Conservation (phyloP, 75 land plant species). For the Selaginella tamariscina region DNA sequence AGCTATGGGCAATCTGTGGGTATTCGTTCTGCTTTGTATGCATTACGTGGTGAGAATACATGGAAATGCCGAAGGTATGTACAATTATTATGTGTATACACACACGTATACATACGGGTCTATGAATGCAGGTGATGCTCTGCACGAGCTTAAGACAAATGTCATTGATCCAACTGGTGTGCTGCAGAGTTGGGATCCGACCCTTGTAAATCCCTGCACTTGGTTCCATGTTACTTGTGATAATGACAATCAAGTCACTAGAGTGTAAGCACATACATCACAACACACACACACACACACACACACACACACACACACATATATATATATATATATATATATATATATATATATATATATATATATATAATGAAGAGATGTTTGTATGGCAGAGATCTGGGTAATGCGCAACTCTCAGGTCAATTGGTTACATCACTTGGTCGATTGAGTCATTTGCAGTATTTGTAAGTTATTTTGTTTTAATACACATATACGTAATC, state of each 20-base stretch:
- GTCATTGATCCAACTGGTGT: conserved; percentile 1
- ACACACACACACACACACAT: too few relatives aligned
- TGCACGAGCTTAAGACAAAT: not conserved
- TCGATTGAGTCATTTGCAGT: not conserved
- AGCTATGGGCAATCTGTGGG: not conserved
- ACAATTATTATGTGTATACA: too few relatives aligned
- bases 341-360: too few relatives aligned
- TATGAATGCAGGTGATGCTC: conserved; percentile 3
- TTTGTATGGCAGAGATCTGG: conserved; percentile 5
- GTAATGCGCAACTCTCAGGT: conserved; percentile 4
- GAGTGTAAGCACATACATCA: not conserved
- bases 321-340: too few relatives aligned
- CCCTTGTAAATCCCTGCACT: conserved; percentile 11
- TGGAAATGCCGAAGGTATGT: not conserved
- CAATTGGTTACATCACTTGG: conserved; percentile 6
- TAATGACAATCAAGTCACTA: conserved; percentile 4
- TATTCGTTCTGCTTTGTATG: not conserved
- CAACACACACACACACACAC: too few relatives aligned
- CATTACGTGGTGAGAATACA: not conserved
- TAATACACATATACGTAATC: not conserved
- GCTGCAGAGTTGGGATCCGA: conserved; percentile 7
- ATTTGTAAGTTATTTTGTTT: conserved; percentile 4
- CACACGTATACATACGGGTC: too few relatives aligned
- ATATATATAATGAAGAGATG: too few relatives aligned
- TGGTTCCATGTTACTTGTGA: conserved; percentile 15